Evolutionary conservation across 2,329 filamentous ascomycete species (phyloP).

Genomic region (Verticillium dahliae): DNA sequence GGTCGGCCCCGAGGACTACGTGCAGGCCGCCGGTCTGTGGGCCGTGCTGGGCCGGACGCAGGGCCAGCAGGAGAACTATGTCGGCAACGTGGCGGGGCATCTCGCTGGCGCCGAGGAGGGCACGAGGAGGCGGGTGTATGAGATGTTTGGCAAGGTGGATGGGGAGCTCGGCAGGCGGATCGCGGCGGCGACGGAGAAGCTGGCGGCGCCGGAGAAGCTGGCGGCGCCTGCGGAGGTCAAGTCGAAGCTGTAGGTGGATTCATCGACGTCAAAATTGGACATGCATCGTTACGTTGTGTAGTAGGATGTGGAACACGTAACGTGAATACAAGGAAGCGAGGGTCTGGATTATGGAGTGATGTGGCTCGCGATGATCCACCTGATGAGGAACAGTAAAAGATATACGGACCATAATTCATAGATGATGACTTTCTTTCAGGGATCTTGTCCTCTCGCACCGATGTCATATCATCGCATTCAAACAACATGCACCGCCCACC

Average conservation of each 20-base stretch:
- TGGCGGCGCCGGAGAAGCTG: conserved; percentile 32
- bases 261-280: no score
- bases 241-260: conserved; percentile 1
- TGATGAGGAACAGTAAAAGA: background rate
- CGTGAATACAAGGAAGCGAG: no score
- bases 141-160: conserved; percentile 54
- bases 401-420: background rate
- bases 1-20: conserved; percentile 42
- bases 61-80: conserved; percentile 56
- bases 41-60: conserved; percentile 35
- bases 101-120: conserved; percentile 45
- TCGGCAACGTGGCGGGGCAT: conserved; percentile 53
- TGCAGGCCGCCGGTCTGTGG: conserved; percentile 42
- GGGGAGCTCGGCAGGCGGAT: conserved; percentile 44
- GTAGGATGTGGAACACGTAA: background rate
- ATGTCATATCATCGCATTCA: background rate
- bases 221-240: conserved; percentile 13
- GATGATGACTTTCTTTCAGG: background rate
- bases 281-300: background rate
- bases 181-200: conserved; percentile 44
- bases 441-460: background rate
- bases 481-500: background rate
- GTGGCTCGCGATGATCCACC: background rate
- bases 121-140: conserved; percentile 52
- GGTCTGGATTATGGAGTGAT: background rate